These are phyloP conservation scores for Tetrahymena elliotti DNA, from an alignment of 73 alveolate species.

Conservation along the genomic window DNA sequence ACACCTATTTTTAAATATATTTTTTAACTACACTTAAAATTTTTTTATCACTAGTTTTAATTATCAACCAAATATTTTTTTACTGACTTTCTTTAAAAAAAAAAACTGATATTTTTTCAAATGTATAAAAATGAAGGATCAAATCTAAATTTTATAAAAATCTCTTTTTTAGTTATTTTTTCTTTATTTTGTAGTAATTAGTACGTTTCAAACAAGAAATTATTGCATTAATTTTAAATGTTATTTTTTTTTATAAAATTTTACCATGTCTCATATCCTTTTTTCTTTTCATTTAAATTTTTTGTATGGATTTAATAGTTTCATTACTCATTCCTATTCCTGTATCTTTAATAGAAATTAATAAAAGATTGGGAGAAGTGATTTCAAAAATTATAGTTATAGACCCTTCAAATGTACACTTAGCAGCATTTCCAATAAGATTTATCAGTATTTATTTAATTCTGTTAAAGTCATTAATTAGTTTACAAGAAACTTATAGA, in stretches of 20 bases:
- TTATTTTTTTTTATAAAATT: not conserved
- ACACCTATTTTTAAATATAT: not conserved
- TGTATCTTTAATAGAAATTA: not conserved
- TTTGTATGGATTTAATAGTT: not conserved
- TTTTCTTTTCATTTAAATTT: not conserved
- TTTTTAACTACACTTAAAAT: not conserved
- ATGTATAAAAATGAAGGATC: no score
- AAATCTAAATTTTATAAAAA: no score
- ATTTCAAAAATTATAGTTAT: not conserved
- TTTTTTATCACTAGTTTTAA: not conserved
- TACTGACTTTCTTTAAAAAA: no score
- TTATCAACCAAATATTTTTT: not conserved
- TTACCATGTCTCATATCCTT: not conserved
- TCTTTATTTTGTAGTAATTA: no score
- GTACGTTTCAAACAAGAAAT: no score
- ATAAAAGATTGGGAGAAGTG: not conserved
- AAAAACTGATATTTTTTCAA: no score
- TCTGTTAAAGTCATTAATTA: slow-evolving; percentile 29
- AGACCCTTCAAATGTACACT: slow-evolving; percentile 23
- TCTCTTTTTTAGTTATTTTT: no score
- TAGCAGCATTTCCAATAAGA: slow-evolving; percentile 14
- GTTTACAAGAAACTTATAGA: not conserved
- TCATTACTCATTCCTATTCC: not conserved
- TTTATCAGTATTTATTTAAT: slow-evolving; percentile 23
- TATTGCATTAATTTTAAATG: not conserved